Base-by-base conservation (phyloP, 768 basidiomycete species). In the Leccinum disarticulatum region DNA sequence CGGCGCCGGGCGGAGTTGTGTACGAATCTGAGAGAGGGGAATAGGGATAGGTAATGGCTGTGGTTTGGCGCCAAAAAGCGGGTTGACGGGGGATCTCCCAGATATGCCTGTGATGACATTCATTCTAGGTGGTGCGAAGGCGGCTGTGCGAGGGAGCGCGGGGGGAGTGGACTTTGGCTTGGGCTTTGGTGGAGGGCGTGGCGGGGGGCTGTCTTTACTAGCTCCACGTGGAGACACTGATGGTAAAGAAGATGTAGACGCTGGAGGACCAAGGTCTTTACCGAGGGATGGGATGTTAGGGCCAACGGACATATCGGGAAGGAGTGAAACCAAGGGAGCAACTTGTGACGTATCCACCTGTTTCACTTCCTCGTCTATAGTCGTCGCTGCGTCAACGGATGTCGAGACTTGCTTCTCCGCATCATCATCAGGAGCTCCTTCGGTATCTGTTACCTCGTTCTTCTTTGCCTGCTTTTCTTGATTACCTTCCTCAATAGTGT, bases 1-100 rank as follows among this genome's bases (percentile, higher is more conserved):
- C 41, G 71, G 71, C 19, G 68, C 58, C 5, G 70, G 70, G 30
- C 70, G 70, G 57, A 71, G 68, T 51, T 71, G 70, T 13, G 70
- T 54, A 43, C 68, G 67, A 28, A 71, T 71, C 56, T 72, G 70
- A 15, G 68, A 66, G 9, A 30, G 65, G 52, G 70, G 58, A 31
- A 71, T 71, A 14, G 70, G 70, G 2, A 71, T 60, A 0, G 70
- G 70, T 38, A 71, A 30, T 22, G 70, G 70, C 27, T 63, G 68
- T 0, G 70, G 70, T 52, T 64, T 66, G 33, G 51, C 47, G n/a
- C 63, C 57, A n/a, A 71, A 61, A 28, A 72, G 64, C 7, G 66
- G 14, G 31, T 66, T 66, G 49, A 72, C 61, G 2, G 68, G 70
- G 0, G 70, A 65, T 52, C 10, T 70, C 25, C 63, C 65, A 22